Evolutionary conservation across 1,284 basidiomycete species (phyloP).

Genomic region (Cryptococcus depauperatus): DNA sequence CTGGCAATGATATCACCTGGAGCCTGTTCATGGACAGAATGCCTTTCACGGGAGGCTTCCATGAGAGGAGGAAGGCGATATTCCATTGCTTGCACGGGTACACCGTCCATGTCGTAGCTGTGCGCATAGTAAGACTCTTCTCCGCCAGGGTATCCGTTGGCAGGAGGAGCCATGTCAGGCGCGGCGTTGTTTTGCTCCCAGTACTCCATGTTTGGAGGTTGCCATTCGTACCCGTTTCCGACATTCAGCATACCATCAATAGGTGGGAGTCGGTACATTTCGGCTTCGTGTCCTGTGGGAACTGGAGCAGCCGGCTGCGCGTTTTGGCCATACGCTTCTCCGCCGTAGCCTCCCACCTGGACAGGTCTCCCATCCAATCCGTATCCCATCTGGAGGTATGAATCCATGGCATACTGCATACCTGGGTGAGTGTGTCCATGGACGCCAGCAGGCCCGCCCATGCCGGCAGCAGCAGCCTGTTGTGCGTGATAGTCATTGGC

Average conservation of each 20-base stretch:
- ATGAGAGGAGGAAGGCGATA: conserved; percentile 15
- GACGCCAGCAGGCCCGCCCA: not conserved
- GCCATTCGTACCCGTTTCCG: conserved; percentile 12
- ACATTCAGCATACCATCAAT: conserved; percentile 18
- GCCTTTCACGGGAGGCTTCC: conserved; percentile 3
- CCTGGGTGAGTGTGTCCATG: conserved; percentile 1
- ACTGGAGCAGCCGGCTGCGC: not conserved
- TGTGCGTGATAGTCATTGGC: conserved; percentile 10
- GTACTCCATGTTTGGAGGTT: conserved; percentile 7
- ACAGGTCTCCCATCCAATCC: conserved; percentile 21
- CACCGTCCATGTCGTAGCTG: not conserved
- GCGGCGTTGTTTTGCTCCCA: conserved; percentile 8
- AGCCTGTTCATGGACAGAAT: not conserved
- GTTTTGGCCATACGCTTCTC: not conserved
- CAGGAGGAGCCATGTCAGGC: not conserved
- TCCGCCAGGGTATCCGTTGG: conserved; percentile 3
- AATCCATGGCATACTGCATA: conserved; percentile 15
- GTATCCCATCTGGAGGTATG: conserved; percentile 24
- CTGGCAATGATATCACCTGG: conserved; percentile 10
- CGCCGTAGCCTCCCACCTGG: not conserved
- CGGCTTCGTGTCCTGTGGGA: conserved; percentile 6
- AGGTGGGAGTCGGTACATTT: conserved; percentile 29
- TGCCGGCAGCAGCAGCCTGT: conserved; percentile 3
- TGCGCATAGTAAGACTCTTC: conserved; percentile 7
- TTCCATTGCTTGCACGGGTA: conserved; percentile 2